These are phyloP conservation scores for Rhinocladiella mackenziei DNA, from an alignment of 2,329 filamentous ascomycete genomes.

Conservation along the genomic window DNA sequence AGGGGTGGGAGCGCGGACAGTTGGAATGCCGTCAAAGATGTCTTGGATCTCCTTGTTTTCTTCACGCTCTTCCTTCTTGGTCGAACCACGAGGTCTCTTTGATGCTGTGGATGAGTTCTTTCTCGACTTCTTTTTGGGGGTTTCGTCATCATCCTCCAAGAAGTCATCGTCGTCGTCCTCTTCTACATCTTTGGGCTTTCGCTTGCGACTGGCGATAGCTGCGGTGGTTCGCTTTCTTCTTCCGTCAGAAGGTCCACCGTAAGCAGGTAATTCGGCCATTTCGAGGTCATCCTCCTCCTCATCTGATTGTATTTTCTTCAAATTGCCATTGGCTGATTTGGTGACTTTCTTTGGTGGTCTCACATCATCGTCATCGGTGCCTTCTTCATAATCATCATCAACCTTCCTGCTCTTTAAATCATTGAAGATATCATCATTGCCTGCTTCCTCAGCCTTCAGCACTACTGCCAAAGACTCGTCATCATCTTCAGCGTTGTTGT, in stretches of 20 bases:
- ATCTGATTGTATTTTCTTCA: conserved; percentile 27
- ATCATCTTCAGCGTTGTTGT: conserved; percentile 35
- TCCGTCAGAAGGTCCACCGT: conserved; percentile 36
- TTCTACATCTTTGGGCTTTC: conserved; percentile 54
- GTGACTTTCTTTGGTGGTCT: conserved; percentile 36
- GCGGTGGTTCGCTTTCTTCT: conserved; percentile 33
- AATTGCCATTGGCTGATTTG: conserved; percentile 9
- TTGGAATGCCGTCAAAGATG: conserved; percentile 84
- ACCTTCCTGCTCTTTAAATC: conserved; percentile 63
- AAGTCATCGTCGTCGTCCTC: conserved; percentile 40
- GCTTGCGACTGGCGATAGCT: conserved; percentile 44
- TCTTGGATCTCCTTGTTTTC: conserved; percentile 72
- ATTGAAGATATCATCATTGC: conserved; percentile 79
- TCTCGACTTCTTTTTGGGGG: conserved; percentile 46
- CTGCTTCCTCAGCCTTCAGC: conserved; percentile 64
- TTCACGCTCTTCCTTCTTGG: conserved; percentile 61
- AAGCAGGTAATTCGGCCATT: conserved; percentile 22
- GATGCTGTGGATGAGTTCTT: conserved; percentile 37
- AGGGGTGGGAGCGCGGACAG: conserved; percentile 76
- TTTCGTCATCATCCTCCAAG: conserved; percentile 49
- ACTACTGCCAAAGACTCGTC: conserved; percentile 56
- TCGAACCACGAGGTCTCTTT: conserved; percentile 52
- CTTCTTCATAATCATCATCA: conserved; percentile 66
- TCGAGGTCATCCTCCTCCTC: conserved; percentile 32
- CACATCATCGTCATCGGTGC: conserved; percentile 50